Percentiles rank a stretch among this genome's conserved stretches.
These are phyloP conservation scores for Mucor saturninus DNA, from an alignment of 371 early-diverging fungal species.

Conservation along the genomic window DNA sequence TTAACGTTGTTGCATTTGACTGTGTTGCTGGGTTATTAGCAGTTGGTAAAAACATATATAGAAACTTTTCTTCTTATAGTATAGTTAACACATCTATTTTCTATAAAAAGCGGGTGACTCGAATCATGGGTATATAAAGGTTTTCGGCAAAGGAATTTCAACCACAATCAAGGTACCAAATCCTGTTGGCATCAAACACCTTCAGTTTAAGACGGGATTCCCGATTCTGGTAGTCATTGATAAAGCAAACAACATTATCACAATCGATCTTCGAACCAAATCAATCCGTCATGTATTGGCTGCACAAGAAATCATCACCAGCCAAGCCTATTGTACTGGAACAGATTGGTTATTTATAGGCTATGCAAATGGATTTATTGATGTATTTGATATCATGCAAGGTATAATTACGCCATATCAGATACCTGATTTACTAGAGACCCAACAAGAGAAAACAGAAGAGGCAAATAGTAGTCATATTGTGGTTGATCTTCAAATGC, in stretches of 20 bases:
- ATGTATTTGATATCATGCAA: conserved; percentile 58
- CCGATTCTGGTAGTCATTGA: conserved; percentile 56
- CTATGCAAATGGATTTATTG: conserved; percentile 57
- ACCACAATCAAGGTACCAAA: conserved; percentile 28
- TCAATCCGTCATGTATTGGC: conserved; percentile 40
- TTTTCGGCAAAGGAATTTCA: conserved; percentile 53
- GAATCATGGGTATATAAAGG: conserved; percentile 31
- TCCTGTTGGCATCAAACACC: conserved; percentile 48
- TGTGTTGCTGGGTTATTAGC: conserved; percentile 61
- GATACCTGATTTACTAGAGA: conserved; percentile 49
- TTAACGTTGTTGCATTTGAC: conserved; percentile 57
- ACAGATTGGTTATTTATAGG: conserved; percentile 67
- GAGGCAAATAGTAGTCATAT: conserved; percentile 20
- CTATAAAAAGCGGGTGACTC: conserved; percentile 20
- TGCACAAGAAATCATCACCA: conserved; percentile 56
- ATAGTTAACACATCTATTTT: background rate
- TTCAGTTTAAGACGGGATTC: conserved; percentile 57
- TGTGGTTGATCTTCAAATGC: conserved; percentile 57
- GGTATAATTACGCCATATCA: conserved; percentile 50
- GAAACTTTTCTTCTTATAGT: background rate
- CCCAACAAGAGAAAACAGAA: background rate
- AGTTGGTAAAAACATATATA: conserved; percentile 42
- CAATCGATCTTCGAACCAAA: conserved; percentile 56
- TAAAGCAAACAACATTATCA: conserved; percentile 52
- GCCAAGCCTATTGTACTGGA: conserved; percentile 53